Evolutionary conservation across 1,284 basidiomycete genomes (phyloP).

Genomic region (Cutaneotrichosporon sp.): DNA sequence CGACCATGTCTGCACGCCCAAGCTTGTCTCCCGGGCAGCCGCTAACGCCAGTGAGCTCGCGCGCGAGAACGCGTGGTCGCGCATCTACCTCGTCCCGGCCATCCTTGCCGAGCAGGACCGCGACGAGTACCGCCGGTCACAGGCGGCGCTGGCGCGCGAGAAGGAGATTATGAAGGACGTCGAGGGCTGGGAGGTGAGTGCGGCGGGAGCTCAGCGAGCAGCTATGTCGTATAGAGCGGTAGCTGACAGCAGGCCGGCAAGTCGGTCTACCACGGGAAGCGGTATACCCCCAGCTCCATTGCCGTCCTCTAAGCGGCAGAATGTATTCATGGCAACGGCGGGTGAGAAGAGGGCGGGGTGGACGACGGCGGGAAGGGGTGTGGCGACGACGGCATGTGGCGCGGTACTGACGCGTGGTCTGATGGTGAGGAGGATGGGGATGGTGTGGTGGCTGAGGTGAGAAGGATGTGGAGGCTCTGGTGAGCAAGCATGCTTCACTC

Average conservation of each 20-base stretch:
- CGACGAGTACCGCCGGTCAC: constrained; percentile 78
- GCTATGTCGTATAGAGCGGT: too few relatives aligned
- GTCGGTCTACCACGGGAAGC: constrained; percentile 81
- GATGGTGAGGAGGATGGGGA: background rate
- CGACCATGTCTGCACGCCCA: too few relatives aligned
- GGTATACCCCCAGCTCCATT: constrained; percentile 66
- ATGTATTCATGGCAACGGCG: constrained; percentile 13
- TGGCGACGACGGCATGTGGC: background rate
- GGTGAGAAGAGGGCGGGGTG: background rate
- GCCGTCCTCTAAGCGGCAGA: constrained; percentile 53
- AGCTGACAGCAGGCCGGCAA: constrained; percentile 64
- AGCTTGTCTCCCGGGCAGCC: too few relatives aligned
- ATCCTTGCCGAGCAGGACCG: constrained; percentile 92
- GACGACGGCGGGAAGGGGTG: too few relatives aligned
- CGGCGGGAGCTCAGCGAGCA: too few relatives aligned
- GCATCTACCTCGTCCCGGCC: constrained; percentile 91
- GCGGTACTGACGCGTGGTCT: background rate
- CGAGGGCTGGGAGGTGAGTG: constrained; percentile 88
- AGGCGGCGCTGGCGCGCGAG: constrained; percentile 79
- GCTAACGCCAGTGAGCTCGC: constrained; percentile 76
- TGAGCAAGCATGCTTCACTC: background rate
- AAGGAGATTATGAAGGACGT: constrained; percentile 96
- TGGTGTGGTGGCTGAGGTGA: background rate
- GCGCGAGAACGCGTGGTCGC: constrained; percentile 92
- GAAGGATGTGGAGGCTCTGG: too few relatives aligned